These are phyloP conservation scores for Trichomonas vaginalis DNA, from an alignment of 208 protist genomes.

Conservation along the genomic window DNA sequence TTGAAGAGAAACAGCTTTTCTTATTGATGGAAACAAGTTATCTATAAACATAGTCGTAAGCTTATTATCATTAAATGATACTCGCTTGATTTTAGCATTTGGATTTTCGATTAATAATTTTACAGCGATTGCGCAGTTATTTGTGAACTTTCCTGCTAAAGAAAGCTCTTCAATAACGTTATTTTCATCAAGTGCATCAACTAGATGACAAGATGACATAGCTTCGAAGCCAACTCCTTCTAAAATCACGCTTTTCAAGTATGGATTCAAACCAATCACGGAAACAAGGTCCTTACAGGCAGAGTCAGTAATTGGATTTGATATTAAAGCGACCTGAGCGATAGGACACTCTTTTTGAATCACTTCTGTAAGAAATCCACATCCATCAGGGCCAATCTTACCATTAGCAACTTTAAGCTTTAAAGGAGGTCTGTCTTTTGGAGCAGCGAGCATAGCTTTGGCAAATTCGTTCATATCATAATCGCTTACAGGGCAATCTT, in stretches of 20 bases:
- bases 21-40: not conserved
- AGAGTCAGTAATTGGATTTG: not conserved
- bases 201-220: not conserved
- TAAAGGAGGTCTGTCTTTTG: not conserved
- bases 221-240: not conserved
- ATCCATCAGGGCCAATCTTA: not conserved
- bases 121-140: not conserved
- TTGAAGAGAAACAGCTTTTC: not conserved
- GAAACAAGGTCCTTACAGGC: not conserved
- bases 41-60: not conserved
- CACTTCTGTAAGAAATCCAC: not conserved
- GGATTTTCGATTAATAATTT: not conserved
- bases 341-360: not conserved
- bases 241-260: not conserved
- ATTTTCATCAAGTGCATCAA: not conserved
- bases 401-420: not conserved
- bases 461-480: not conserved
- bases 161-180: not conserved
- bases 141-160: not conserved
- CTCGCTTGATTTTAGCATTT: not conserved
- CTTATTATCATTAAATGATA: not conserved
- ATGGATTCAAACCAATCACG: not conserved
- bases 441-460: not conserved
- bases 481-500: not conserved
- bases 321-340: not conserved